These are phyloP conservation scores for Xylariaceae sp. DNA, from an alignment of 2,329 filamentous ascomycete species.

Conservation along the genomic window DNA sequence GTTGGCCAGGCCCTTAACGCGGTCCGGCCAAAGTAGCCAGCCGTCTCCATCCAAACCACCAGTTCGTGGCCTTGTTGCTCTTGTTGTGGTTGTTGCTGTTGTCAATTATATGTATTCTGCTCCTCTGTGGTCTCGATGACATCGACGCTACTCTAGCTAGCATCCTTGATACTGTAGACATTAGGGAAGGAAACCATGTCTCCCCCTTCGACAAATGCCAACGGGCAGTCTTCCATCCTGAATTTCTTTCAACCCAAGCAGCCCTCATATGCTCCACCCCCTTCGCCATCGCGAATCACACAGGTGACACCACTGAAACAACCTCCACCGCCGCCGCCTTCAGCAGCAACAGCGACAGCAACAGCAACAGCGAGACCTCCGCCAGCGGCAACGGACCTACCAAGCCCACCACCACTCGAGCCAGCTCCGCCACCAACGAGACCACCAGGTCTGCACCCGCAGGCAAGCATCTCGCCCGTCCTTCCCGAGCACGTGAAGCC, in stretches of 20 bases:
- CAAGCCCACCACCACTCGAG: conserved; percentile 24
- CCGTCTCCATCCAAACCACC: background rate
- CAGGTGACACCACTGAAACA: conserved; percentile 22
- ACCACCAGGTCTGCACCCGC: conserved; percentile 44
- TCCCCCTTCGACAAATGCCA: conserved; percentile 39
- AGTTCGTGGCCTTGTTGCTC: background rate
- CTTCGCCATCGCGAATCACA: conserved; percentile 34
- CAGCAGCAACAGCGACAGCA: conserved; percentile 4
- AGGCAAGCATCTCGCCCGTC: conserved; percentile 57
- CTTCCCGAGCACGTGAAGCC: conserved; percentile 55
- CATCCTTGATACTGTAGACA: background rate
- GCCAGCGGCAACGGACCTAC: conserved; percentile 8
- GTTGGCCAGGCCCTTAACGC: background rate
- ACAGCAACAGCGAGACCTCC: conserved; percentile 1
- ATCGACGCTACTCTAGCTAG: background rate
- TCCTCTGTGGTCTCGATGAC: background rate
- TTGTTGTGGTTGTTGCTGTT: too few relatives aligned
- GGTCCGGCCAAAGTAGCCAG: background rate
- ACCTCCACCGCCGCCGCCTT: conserved; percentile 18
- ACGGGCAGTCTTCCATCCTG: conserved; percentile 58
- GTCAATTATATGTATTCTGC: background rate
- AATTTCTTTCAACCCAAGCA: conserved; percentile 62
- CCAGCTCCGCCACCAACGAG: conserved; percentile 14
- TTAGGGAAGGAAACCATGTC: conserved; percentile 37
- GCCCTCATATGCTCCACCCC: conserved; percentile 48